phyloP scores from a whole-genome alignment of 345 rosid genomes.

The Arabis hirsuta region DNA sequence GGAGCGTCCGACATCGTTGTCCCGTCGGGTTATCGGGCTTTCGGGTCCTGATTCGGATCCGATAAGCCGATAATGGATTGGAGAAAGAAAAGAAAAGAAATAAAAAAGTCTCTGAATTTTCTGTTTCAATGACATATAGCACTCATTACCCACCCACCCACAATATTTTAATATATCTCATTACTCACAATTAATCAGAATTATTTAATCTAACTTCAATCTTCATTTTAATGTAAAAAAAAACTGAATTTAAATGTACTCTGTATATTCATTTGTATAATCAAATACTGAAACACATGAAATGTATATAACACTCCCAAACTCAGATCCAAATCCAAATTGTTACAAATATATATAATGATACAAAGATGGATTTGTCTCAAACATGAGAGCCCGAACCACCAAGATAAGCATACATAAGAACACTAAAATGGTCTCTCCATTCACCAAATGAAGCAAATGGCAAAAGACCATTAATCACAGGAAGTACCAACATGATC shows the following conservation, averaged over 20 bases:
- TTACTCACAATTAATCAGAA: no score
- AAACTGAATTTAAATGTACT: neutral
- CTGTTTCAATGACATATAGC: slow-evolving; percentile 21
- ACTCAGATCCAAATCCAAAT: slow-evolving; percentile 5
- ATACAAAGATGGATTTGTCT: slow-evolving; percentile 11
- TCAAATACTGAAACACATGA: no score
- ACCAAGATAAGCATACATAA: slow-evolving; percentile 20
- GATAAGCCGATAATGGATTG: slow-evolving; percentile 24
- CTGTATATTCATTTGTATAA: no score
- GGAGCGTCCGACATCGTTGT: slow-evolving; percentile 57
- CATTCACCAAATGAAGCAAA: slow-evolving; percentile 71
- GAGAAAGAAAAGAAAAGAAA: neutral
- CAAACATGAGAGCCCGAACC: slow-evolving; percentile 12
- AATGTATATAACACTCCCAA: neutral
- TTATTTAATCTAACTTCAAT: no score
- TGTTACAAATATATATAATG: slow-evolving; percentile 12
- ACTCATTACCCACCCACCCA: slow-evolving; percentile 39
- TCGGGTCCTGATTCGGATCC: slow-evolving; percentile 41
- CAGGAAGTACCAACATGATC: slow-evolving; percentile 59
- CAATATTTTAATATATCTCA: neutral
- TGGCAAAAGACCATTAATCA: slow-evolving; percentile 72
- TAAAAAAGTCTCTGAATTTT: neutral
- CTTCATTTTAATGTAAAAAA: neutral
- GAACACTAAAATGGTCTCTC: slow-evolving; percentile 58
- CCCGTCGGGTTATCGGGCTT: slow-evolving; percentile 25